These are phyloP conservation scores for Pichia eremophila DNA, from an alignment of 805 yeast genomes.

Conservation along the genomic window DNA sequence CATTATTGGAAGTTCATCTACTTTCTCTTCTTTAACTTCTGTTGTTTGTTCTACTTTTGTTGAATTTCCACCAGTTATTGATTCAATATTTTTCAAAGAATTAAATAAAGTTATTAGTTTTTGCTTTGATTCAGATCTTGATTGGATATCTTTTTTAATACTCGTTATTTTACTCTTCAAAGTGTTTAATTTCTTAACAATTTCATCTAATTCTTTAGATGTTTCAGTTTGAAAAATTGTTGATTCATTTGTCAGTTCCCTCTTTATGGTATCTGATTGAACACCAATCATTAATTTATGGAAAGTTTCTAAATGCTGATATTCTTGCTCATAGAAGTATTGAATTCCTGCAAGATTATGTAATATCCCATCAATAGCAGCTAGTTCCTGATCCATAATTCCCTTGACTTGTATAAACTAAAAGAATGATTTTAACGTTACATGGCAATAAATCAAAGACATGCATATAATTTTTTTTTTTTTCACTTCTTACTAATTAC, in stretches of 20 bases:
- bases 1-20: constrained; percentile 44
- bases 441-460: too few species aligned
- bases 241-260: constrained; percentile 10
- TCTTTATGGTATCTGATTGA: constrained; percentile 9
- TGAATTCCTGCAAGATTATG: constrained; percentile 18
- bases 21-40: constrained; percentile 22
- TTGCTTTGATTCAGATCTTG: constrained; percentile 21
- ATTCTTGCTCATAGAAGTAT: constrained; percentile 21
- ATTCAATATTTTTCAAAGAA: constrained; percentile 14
- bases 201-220: constrained; percentile 13
- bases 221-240: constrained; percentile 16
- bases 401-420: not conserved
- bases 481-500: not conserved
- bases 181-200: constrained; percentile 8
- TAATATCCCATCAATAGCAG: constrained; percentile 19
- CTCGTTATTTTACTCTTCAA: constrained; percentile 9
- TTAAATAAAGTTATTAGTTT: constrained; percentile 23
- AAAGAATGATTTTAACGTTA: not conserved
- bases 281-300: constrained; percentile 9
- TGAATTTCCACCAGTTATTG: constrained; percentile 16
- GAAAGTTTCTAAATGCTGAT: constrained; percentile 14
- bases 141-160: constrained; percentile 29
- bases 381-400: constrained; percentile 18
- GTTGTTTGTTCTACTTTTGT: not conserved
- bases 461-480: not conserved